phyloP scores from a whole-genome alignment of 345 rosid species.

The Cardamine resedifolia region DNA sequence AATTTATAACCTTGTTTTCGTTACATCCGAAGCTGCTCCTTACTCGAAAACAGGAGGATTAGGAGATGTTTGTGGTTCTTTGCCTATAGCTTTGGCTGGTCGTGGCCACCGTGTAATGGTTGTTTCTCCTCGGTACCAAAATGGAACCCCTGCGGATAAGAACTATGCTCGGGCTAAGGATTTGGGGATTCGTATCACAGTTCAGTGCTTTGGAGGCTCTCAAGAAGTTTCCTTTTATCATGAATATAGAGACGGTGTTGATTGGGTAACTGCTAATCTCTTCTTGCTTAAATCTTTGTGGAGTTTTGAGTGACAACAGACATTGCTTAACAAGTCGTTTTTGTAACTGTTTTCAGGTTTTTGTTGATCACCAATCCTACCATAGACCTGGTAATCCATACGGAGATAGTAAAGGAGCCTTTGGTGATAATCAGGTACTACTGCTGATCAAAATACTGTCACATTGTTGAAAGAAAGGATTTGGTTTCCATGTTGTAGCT shows the following conservation, averaged over 20 bases:
- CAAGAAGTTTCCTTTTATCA: conserved; percentile 88
- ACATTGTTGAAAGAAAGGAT: neutral
- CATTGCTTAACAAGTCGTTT: neutral
- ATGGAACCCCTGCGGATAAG: conserved; percentile 59
- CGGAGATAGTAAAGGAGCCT: conserved; percentile 82
- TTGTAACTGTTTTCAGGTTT: conserved; percentile 51
- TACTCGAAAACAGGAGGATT: conserved; percentile 96
- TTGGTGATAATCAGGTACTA: conserved; percentile 88
- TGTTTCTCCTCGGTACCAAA: conserved; percentile 75
- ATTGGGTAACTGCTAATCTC: conserved; percentile 62
- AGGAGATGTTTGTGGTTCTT: conserved; percentile 96
- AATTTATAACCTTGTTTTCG: conserved; percentile 62
- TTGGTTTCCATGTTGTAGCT: neutral
- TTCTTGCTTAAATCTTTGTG: conserved; percentile 4
- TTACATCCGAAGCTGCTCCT: conserved; percentile 93
- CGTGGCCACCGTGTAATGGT: conserved; percentile 97
- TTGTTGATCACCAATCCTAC: conserved; percentile 79
- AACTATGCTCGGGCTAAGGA: conserved; percentile 52
- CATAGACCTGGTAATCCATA: conserved; percentile 95
- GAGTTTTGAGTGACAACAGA: neutral
- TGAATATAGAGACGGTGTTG: conserved; percentile 85
- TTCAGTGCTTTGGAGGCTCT: conserved; percentile 72
- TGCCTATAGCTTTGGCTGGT: conserved; percentile 75
- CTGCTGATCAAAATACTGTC: neutral
- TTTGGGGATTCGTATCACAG: conserved; percentile 43